Conservation (phyloP, 306 rosid genomes). For the Morella rubra region DNA sequence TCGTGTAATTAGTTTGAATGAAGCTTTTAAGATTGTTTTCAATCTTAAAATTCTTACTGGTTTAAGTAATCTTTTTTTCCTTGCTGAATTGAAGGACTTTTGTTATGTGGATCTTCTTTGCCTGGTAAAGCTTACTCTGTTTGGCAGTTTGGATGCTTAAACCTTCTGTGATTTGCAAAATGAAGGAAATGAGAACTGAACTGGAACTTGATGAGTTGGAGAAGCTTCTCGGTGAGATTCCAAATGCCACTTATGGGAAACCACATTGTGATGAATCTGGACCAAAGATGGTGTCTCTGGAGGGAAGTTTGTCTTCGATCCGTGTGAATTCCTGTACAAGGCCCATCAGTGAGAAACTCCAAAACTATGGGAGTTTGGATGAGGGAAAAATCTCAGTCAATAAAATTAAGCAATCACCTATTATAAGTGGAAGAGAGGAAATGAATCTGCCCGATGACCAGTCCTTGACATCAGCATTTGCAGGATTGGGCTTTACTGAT, state of each 20-base stretch:
- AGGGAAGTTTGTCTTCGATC: constrained; percentile 27
- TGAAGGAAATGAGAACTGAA: constrained; percentile 34
- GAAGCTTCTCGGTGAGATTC: constrained; percentile 52
- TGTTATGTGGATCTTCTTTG: constrained; percentile 4
- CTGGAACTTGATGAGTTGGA: constrained; percentile 48
- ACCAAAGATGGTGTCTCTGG: constrained; percentile 16
- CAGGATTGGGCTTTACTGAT: constrained; percentile 32
- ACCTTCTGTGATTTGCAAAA: constrained; percentile 6
- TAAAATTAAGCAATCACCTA: constrained; percentile 23
- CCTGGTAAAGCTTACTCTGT: constrained; percentile 9
- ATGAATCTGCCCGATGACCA: constrained; percentile 31
- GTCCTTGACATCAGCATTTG: constrained; percentile 45
- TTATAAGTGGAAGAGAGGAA: constrained; percentile 30
- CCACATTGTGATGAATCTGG: constrained; percentile 34
- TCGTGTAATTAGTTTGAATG: not conserved
- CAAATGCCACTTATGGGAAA: constrained; percentile 40
- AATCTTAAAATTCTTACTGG: not conserved
- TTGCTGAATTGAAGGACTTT: not conserved
- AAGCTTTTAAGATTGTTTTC: not conserved
- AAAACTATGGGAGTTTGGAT: constrained; percentile 29
- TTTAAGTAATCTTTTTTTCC: not conserved
- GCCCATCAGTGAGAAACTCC: constrained; percentile 24
- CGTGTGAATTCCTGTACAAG: constrained; percentile 24
- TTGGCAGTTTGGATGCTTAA: constrained; percentile 3
- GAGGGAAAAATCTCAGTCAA: constrained; percentile 38